A percentile compares a stretch with the other conserved stretches of the same genome.
Evolutionary conservation across 805 yeast genomes (phyloP).

Genomic region (Nakazawaea laoshanensis): DNA sequence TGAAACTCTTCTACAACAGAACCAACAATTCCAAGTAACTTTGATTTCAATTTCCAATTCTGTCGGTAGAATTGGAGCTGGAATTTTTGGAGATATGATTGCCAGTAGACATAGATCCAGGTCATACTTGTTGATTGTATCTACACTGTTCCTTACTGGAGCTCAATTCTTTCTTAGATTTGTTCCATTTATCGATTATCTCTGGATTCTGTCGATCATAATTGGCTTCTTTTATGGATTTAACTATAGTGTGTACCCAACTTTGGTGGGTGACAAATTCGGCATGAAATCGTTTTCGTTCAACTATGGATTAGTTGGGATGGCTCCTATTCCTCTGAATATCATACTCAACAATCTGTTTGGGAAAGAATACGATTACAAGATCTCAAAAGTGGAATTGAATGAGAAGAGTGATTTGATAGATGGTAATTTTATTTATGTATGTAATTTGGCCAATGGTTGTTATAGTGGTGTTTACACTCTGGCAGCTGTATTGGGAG

Average conservation of each 20-base stretch:
- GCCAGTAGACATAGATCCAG: constrained; percentile 38
- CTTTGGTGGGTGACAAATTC: constrained; percentile 66
- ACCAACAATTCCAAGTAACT: constrained; percentile 69
- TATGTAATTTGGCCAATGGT: constrained; percentile 17
- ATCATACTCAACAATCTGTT: constrained; percentile 52
- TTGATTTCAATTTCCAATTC: constrained; percentile 63
- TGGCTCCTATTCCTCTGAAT: constrained; percentile 59
- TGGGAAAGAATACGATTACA: constrained; percentile 54
- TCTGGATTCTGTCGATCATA: constrained; percentile 45
- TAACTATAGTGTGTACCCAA: constrained; percentile 64
- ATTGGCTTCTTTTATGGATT: constrained; percentile 70
- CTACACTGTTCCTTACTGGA: constrained; percentile 35
- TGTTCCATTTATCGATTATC: constrained; percentile 22
- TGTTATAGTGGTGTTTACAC: constrained; percentile 34
- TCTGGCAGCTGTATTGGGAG: constrained; percentile 24
- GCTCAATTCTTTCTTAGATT: constrained; percentile 43
- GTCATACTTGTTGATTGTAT: constrained; percentile 44
- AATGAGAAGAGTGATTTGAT: constrained; percentile 1
- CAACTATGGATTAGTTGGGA: constrained; percentile 66
- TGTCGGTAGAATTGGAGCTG: constrained; percentile 55
- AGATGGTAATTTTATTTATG: constrained; percentile 5
- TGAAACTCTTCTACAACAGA: constrained; percentile 28
- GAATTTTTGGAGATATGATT: constrained; percentile 55
- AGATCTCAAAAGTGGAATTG: constrained; percentile 15
- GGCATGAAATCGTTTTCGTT: constrained; percentile 61